These are phyloP conservation scores for Coemansia sp. DNA, from an alignment of 192 early-diverging fungal species.

Conservation along the genomic window DNA sequence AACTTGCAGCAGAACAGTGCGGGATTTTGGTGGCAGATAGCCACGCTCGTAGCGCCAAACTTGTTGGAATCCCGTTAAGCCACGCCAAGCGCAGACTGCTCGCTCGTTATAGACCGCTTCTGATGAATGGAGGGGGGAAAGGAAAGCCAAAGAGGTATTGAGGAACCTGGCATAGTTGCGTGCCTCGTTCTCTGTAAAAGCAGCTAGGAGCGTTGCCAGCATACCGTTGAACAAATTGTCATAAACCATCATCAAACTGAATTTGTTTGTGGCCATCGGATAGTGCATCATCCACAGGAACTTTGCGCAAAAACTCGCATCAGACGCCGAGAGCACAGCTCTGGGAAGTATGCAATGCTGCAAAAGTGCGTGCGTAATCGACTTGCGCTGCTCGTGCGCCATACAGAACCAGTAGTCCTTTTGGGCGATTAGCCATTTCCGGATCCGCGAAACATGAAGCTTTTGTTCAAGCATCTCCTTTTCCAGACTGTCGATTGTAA, in stretches of 20 bases:
- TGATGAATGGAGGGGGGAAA: constrained; percentile 33
- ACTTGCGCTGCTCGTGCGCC: constrained; percentile 43
- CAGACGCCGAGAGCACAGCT: constrained; percentile 45
- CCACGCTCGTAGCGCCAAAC: constrained; percentile 42
- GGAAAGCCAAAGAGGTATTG: constrained; percentile 30
- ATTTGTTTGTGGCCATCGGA: constrained; percentile 56
- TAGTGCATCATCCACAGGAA: constrained; percentile 54
- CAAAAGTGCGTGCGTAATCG: constrained; percentile 34
- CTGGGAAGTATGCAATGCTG: constrained; percentile 51
- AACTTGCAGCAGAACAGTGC: constrained; percentile 40
- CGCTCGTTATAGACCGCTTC: constrained; percentile 43
- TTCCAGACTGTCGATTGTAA: constrained; percentile 32
- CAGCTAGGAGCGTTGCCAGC: constrained; percentile 36
- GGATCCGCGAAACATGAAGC: constrained; percentile 43
- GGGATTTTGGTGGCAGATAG: constrained; percentile 49
- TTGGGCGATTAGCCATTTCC: constrained; percentile 51
- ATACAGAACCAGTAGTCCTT: constrained; percentile 58
- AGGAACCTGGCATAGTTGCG: constrained; percentile 49
- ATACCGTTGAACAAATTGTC: constrained; percentile 40
- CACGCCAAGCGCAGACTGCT: constrained; percentile 45
- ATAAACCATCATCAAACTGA: constrained; percentile 51
- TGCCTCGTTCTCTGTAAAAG: constrained; percentile 50
- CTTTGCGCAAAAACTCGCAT: constrained; percentile 53
- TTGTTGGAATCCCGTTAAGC: constrained; percentile 43
- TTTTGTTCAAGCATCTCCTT: constrained; percentile 40